Evolutionary conservation across 2,329 filamentous ascomycete genomes (phyloP).

Genomic region (Exophiala calicioides): DNA sequence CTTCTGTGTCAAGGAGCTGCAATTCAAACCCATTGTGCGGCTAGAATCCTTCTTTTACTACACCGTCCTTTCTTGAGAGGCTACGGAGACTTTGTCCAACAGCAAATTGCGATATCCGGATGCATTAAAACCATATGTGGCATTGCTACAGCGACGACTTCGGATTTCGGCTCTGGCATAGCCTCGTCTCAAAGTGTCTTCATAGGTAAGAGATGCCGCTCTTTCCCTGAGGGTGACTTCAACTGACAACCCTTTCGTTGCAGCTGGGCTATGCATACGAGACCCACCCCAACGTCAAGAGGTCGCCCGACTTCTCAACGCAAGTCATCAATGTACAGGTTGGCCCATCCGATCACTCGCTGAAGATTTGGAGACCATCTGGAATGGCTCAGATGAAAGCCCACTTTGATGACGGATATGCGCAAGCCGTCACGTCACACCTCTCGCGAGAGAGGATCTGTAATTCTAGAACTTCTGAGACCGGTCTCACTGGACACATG

Average conservation of each 20-base stretch:
- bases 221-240: neutral
- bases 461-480: no score
- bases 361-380: conserved; percentile 7
- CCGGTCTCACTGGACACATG: no score
- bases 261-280: conserved; percentile 10
- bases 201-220: conserved; percentile 8
- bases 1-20: conserved; percentile 14
- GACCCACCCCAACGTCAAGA: conserved; percentile 3
- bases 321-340: neutral
- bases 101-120: conserved; percentile 19
- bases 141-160: conserved; percentile 30
- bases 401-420: conserved; percentile 1
- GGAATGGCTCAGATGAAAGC: conserved; percentile 19
- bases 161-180: conserved; percentile 24
- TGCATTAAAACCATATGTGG: conserved; percentile 33
- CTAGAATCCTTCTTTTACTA: conserved; percentile 29
- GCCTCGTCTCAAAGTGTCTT: conserved; percentile 14
- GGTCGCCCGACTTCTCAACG: conserved; percentile 5
- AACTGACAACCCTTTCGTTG: neutral
- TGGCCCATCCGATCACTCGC: conserved; percentile 10
- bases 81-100: conserved; percentile 24
- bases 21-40: conserved; percentile 30
- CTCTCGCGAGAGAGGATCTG: no score
- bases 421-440: no score
- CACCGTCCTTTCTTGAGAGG: conserved; percentile 32